Conservation (phyloP, 2,329 filamentous ascomycete species). For the Neofusicoccum kwambonambiense region DNA sequence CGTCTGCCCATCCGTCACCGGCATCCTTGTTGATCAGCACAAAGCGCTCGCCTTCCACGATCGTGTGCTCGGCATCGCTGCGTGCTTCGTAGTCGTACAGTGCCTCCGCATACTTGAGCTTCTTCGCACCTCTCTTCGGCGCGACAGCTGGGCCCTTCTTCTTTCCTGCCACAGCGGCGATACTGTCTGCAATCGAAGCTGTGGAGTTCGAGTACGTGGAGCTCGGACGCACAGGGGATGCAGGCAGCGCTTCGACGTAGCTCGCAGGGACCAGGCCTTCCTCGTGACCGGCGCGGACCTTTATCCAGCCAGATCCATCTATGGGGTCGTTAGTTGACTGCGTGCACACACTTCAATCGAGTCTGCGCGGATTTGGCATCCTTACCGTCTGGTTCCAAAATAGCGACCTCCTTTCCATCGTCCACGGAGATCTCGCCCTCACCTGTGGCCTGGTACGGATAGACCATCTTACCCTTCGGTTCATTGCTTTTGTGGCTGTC, state of each 20-base stretch:
- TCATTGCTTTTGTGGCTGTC: conserved; percentile 42
- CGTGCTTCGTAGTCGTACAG: conserved; percentile 88
- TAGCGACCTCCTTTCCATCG: conserved; percentile 70
- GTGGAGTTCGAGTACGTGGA: conserved; percentile 76
- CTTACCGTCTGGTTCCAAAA: conserved; percentile 87
- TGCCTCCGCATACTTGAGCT: conserved; percentile 88
- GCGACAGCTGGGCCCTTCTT: conserved; percentile 92
- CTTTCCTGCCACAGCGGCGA: conserved; percentile 52
- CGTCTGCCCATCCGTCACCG: conserved; percentile 95
- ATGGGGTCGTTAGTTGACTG: conserved; percentile 2
- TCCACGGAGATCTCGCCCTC: conserved; percentile 78
- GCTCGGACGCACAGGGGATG: conserved; percentile 37
- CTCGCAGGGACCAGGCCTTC: conserved; percentile 84
- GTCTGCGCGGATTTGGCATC: conserved; percentile 23
- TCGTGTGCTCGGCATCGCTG: conserved; percentile 82
- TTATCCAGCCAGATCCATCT: conserved; percentile 94
- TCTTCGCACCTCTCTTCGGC: conserved; percentile 86
- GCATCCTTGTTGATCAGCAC: conserved; percentile 84
- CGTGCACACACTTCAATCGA: conserved; percentile 10
- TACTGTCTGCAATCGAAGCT: conserved; percentile 62
- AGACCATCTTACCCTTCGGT: conserved; percentile 83
- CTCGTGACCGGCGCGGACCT: conserved; percentile 70
- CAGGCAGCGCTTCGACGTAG: conserved; percentile 70
- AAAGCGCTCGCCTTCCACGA: conserved; percentile 87
- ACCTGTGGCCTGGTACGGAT: conserved; percentile 75